Evolutionary conservation across 1,284 basidiomycete species (phyloP).

Genomic region (Heimioporus retisporus): DNA sequence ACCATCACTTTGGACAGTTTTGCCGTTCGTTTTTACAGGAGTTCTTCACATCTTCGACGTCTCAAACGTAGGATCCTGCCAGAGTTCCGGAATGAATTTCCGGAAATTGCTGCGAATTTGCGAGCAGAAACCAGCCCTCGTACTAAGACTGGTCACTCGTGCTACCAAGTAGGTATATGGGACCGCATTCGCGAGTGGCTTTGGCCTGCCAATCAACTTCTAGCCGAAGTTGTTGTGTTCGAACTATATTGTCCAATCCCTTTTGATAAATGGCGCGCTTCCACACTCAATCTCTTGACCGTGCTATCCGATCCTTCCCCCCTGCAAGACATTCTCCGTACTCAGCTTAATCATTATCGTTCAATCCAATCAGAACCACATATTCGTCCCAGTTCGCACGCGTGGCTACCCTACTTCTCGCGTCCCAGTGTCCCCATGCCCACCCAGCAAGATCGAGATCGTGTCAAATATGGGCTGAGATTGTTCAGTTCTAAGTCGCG

Average conservation of each 20-base stretch:
- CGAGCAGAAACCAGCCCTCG: neutral
- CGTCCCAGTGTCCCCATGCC: neutral
- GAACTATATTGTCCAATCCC: constrained; percentile 53
- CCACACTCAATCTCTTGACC: constrained; percentile 50
- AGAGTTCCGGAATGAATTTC: constrained; percentile 25
- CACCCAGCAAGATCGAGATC: neutral
- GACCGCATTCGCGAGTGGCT: constrained; percentile 52
- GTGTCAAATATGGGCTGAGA: neutral
- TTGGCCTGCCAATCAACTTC: constrained; percentile 41
- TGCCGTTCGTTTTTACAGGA: constrained; percentile 42
- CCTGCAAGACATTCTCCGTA: neutral
- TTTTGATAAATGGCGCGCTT: constrained; percentile 55
- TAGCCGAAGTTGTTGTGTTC: constrained; percentile 50
- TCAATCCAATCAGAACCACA: constrained; percentile 26
- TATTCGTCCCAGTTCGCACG: constrained; percentile 48
- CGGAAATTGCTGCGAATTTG: constrained; percentile 33
- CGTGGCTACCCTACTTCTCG: constrained; percentile 31
- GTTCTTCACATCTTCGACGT: constrained; percentile 21
- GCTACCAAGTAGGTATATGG: neutral
- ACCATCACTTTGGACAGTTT: constrained; percentile 27
- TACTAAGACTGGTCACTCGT: neutral
- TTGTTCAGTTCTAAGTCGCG: neutral
- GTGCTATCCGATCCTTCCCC: constrained; percentile 22
- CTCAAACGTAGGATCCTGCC: constrained; percentile 43
- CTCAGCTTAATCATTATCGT: constrained; percentile 15